Evolutionary conservation across 2,329 filamentous ascomycete species (phyloP).

Genomic region (Cylindrodendrum hubeiense): DNA sequence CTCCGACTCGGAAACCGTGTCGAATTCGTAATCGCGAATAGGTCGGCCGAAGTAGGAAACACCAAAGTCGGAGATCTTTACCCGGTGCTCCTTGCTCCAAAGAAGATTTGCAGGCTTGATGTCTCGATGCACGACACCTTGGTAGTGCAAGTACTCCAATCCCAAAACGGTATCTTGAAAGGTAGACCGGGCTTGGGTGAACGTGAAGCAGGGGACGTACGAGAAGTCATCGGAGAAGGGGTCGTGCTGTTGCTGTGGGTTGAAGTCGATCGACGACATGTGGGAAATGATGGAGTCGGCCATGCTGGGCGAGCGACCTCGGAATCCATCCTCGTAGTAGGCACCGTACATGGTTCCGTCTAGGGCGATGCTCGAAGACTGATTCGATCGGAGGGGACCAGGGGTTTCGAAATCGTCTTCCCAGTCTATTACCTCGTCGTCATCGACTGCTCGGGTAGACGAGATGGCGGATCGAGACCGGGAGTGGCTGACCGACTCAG

Average conservation of each 20-base stretch:
- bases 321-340: slow-evolving; percentile 70
- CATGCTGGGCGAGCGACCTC: slow-evolving; percentile 82
- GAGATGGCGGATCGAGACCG: slow-evolving; percentile 62
- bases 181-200: slow-evolving; percentile 83
- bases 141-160: slow-evolving; percentile 91
- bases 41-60: slow-evolving; percentile 96
- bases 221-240: slow-evolving; percentile 87
- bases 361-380: slow-evolving; percentile 68
- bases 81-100: slow-evolving; percentile 84
- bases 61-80: slow-evolving; percentile 99
- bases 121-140: slow-evolving; percentile 86
- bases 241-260: slow-evolving; percentile 68
- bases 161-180: slow-evolving; percentile 95
- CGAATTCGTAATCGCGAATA: slow-evolving; percentile 83
- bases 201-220: slow-evolving; percentile 93
- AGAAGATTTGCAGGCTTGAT: slow-evolving; percentile 93
- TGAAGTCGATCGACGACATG: slow-evolving; percentile 75
- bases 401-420: slow-evolving; percentile 69
- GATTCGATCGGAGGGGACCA: slow-evolving; percentile 64
- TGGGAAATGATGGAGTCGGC: slow-evolving; percentile 81
- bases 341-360: slow-evolving; percentile 84
- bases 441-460: slow-evolving; percentile 45
- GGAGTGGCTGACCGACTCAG: slow-evolving; percentile 61
- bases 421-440: slow-evolving; percentile 51
- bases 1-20: slow-evolving; percentile 82